These are phyloP conservation scores for Kodamaea sp. DNA, from an alignment of 1,139 yeast species.

Conservation along the genomic window DNA sequence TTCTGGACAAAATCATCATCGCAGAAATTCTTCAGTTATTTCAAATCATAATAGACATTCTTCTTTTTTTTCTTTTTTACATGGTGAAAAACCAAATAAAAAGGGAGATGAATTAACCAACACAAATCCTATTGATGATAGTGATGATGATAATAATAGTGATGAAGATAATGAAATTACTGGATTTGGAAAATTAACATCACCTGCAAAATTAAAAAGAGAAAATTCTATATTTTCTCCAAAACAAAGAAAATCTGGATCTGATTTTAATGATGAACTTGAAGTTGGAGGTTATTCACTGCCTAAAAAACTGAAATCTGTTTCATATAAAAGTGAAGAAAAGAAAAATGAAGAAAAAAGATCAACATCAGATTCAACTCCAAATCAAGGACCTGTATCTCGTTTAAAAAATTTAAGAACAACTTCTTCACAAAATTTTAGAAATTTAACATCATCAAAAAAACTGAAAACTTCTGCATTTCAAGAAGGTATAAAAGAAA, in stretches of 20 bases:
- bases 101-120: conserved; percentile 5
- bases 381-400: conserved; percentile 17
- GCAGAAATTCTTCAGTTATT: conserved; percentile 31
- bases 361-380: conserved; percentile 29
- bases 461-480: conserved; percentile 85
- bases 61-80: conserved; percentile 41
- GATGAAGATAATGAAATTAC: conserved; percentile 8
- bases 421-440: conserved; percentile 44
- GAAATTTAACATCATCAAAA: conserved; percentile 39
- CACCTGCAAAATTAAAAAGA: conserved; percentile 26
- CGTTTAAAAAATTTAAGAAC: conserved; percentile 42
- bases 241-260: conserved; percentile 10
- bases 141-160: conserved; percentile 3
- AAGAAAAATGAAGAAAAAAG: conserved; percentile 24
- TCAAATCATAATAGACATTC: conserved; percentile 40
- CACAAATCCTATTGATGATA: conserved; percentile 1
- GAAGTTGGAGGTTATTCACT: conserved; percentile 30
- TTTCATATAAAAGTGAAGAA: conserved; percentile 15
- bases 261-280: conserved; percentile 11
- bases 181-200: conserved; percentile 15
- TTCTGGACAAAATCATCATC: conserved; percentile 20
- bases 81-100: conserved; percentile 16
- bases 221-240: conserved; percentile 14
- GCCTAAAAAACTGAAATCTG: conserved; percentile 36
- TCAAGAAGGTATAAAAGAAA: conserved; percentile 79